Conservation (phyloP, 441 rosid genomes). For the Breynia disticha region DNA sequence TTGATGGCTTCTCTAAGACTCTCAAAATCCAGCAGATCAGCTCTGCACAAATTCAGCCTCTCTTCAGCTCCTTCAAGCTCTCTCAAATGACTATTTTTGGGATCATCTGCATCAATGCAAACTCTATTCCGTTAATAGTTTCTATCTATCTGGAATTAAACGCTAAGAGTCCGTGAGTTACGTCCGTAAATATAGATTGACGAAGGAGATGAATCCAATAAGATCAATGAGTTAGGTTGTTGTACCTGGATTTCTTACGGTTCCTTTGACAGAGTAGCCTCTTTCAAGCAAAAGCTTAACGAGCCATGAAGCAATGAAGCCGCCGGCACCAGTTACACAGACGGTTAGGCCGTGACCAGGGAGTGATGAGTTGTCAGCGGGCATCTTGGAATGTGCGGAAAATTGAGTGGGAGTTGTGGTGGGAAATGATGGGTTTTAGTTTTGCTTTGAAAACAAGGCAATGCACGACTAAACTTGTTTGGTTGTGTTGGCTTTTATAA, state of each 20-base stretch:
- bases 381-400: constrained; percentile 18
- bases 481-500: too few species aligned
- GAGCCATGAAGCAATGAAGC: constrained; percentile 89
- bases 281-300: constrained; percentile 65
- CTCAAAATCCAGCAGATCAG: constrained; percentile 72
- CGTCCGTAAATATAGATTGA: too few species aligned
- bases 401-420: too few species aligned
- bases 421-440: too few species aligned
- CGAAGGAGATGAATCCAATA: too few species aligned
- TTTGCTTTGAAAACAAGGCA: background rate
- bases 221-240: too few species aligned
- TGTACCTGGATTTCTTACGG: constrained; percentile 78
- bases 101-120: constrained; percentile 53
- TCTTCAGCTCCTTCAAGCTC: constrained; percentile 80
- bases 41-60: constrained; percentile 56
- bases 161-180: too few species aligned
- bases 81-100: constrained; percentile 69
- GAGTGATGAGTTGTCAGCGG: constrained; percentile 35
- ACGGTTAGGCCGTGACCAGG: constrained; percentile 51
- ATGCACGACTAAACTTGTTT: too few species aligned
- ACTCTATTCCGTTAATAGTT: too few species aligned
- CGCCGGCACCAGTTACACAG: constrained; percentile 95
- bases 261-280: constrained; percentile 74
- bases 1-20: constrained; percentile 49
- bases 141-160: too few species aligned